phyloP scores from a whole-genome alignment of 2,329 filamentous ascomycete genomes.

The Periglandula ipomoeae region DNA sequence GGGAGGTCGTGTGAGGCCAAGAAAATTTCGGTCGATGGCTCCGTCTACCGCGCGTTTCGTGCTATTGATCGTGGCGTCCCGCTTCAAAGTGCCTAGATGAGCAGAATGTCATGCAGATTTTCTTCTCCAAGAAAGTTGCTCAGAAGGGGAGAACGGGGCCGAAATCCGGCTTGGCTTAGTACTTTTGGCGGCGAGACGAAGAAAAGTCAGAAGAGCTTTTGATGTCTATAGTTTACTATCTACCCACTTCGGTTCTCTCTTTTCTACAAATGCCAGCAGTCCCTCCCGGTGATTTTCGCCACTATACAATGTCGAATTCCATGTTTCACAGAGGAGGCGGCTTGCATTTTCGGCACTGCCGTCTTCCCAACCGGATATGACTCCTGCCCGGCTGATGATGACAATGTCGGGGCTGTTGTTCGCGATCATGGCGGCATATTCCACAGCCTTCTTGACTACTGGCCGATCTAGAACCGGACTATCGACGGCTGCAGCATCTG shows the following conservation, averaged over 20 bases:
- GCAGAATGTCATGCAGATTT: no score
- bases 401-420: conserved; percentile 26
- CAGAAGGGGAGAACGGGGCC: no score
- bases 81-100: no score
- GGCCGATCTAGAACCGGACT: conserved; percentile 28
- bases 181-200: no score
- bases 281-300: conserved; percentile 41
- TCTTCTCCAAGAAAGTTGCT: no score
- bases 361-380: conserved; percentile 30
- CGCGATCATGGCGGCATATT: conserved; percentile 25
- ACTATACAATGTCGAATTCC: conserved; percentile 27
- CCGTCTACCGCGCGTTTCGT: no score
- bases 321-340: conserved; percentile 32
- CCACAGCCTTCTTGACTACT: conserved; percentile 26
- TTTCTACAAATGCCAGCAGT: conserved; percentile 40
- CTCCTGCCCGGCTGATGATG: conserved; percentile 29
- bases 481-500: conserved; percentile 19
- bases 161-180: no score
- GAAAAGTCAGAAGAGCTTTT: no score
- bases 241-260: conserved; percentile 38
- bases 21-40: no score
- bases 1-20: no score
- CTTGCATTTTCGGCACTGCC: conserved; percentile 29
- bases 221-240: conserved; percentile 37
- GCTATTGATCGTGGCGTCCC: no score